A percentile compares a stretch with the other conserved stretches of the same genome.
Conservation (phyloP, 2,329 filamentous ascomycete species). For the Pezizomycotina sp. region DNA sequence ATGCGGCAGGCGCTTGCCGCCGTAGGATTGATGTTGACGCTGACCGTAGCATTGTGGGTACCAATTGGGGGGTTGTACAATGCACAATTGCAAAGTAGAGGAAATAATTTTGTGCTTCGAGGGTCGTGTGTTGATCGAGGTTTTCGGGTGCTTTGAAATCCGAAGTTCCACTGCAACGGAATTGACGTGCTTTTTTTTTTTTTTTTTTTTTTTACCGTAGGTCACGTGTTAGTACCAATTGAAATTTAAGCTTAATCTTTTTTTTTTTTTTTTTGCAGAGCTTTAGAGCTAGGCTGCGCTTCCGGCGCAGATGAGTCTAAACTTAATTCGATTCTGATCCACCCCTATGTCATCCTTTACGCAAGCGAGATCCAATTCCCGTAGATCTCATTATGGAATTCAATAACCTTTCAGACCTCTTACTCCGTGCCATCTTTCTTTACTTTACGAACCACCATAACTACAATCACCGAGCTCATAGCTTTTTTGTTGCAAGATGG, state of each 20-base stretch:
- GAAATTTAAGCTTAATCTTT: too few relatives aligned
- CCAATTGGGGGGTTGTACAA: neutral
- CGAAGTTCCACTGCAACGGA: slow-evolving; percentile 9
- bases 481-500: neutral
- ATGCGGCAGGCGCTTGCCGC: slow-evolving; percentile 12
- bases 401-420: neutral
- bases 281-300: too few relatives aligned
- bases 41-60: slow-evolving; percentile 5
- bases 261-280: too few relatives aligned
- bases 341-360: too few relatives aligned
- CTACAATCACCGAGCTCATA: neutral
- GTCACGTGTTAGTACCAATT: too few relatives aligned
- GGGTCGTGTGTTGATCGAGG: slow-evolving; percentile 5
- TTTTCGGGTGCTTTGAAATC: slow-evolving; percentile 11
- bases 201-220: neutral
- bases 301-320: too few relatives aligned
- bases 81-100: slow-evolving; percentile 2
- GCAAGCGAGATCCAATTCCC: neutral
- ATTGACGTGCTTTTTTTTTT: too few relatives aligned
- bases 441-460: neutral
- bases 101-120: slow-evolving; percentile 8
- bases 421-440: neutral
- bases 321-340: too few relatives aligned
- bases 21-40: slow-evolving; percentile 19
- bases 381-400: slow-evolving; percentile 3